These are phyloP conservation scores for Whalleya microplaca DNA, from an alignment of 2,329 filamentous ascomycete species.

Conservation along the genomic window DNA sequence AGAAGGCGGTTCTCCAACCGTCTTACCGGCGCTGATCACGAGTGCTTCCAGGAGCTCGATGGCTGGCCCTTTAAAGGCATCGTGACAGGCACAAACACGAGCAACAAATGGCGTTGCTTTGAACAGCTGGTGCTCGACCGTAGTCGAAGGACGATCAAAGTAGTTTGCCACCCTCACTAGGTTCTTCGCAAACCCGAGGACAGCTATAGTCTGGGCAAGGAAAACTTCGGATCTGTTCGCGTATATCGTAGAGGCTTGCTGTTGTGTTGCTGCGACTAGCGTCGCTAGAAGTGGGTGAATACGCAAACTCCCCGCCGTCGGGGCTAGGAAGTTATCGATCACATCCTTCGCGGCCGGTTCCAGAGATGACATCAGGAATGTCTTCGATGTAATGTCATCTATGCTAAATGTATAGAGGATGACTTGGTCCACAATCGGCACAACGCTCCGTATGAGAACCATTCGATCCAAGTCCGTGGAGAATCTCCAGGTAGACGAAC, in stretches of 20 bases:
- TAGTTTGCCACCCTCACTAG: conserved; percentile 72
- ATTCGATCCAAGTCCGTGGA: conserved; percentile 68
- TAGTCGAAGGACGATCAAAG: conserved; percentile 63
- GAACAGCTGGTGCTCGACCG: conserved; percentile 79
- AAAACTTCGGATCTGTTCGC: conserved; percentile 57
- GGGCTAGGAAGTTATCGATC: conserved; percentile 74
- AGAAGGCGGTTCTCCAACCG: conserved; percentile 80
- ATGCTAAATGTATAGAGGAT: conserved; percentile 75
- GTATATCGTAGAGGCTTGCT: conserved; percentile 66
- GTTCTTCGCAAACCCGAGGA: conserved; percentile 68
- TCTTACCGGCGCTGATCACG: conserved; percentile 69
- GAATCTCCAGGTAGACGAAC: conserved; percentile 85
- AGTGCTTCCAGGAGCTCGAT: conserved; percentile 74
- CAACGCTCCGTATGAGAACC: conserved; percentile 68
- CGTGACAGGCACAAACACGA: conserved; percentile 72
- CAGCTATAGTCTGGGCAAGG: conserved; percentile 64
- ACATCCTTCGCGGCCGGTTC: conserved; percentile 76
- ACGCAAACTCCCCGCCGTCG: conserved; percentile 69
- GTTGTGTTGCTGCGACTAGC: conserved; percentile 64
- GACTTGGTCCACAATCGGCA: conserved; percentile 71
- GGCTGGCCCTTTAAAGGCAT: conserved; percentile 66
- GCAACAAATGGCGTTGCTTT: conserved; percentile 77
- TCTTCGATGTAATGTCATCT: conserved; percentile 58
- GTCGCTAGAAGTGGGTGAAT: conserved; percentile 78
- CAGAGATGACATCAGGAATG: conserved; percentile 62